These are phyloP conservation scores for Ustilago tritici DNA, from an alignment of 1,284 basidiomycete species.

Conservation along the genomic window DNA sequence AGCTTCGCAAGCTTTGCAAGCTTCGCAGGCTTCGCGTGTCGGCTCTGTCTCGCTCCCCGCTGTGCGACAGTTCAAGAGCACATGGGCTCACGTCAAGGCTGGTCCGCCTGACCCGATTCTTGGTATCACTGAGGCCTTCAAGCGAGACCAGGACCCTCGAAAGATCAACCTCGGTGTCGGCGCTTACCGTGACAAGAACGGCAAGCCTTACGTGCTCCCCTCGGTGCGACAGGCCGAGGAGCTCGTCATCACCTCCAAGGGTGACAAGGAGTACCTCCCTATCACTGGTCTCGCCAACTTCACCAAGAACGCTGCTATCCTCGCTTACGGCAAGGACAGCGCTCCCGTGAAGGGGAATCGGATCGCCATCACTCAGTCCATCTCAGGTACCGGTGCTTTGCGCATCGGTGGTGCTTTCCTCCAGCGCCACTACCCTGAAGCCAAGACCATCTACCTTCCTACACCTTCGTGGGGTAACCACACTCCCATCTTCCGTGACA, in stretches of 20 bases:
- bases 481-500: conserved; percentile 80
- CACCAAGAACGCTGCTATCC: conserved; percentile 86
- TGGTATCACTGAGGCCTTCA: conserved; percentile 95
- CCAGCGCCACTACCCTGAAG: conserved; percentile 82
- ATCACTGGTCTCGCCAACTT: conserved; percentile 92
- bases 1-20: conserved; percentile 37
- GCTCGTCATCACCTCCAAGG: conserved; percentile 76
- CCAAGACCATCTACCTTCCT: conserved; percentile 92
- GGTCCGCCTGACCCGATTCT: conserved; percentile 95
- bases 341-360: conserved; percentile 80
- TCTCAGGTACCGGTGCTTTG: conserved; percentile 97
- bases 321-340: conserved; percentile 86
- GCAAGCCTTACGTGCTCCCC: conserved; percentile 93
- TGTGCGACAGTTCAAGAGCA: conserved; percentile 73
- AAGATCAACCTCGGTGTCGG: conserved; percentile 94
- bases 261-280: conserved; percentile 97
- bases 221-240: conserved; percentile 95
- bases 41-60: conserved; percentile 40
- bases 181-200: conserved; percentile 88
- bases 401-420: conserved; percentile 96
- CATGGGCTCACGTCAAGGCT: conserved; percentile 84
- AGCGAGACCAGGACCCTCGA: conserved; percentile 81
- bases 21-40: conserved; percentile 37
- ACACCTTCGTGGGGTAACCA: conserved; percentile 98
- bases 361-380: conserved; percentile 87